Base-by-base conservation (phyloP, 495 filamentous ascomycete species). In the Lasiosphaeriaceae sp. region DNA sequence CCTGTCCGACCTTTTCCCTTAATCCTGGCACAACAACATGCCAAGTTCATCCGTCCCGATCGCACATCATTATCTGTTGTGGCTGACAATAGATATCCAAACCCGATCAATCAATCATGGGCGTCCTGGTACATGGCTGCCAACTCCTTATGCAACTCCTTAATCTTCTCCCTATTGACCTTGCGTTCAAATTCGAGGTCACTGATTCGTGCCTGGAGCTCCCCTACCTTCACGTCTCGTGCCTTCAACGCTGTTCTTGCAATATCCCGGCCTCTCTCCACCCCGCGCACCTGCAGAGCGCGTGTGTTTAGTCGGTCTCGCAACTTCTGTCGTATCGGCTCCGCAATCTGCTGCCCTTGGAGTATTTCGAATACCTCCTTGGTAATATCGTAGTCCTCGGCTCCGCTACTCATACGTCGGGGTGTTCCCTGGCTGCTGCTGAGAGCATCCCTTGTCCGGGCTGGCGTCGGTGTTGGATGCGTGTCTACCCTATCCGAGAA, bases 211-310 rank as follows among this genome's bases (percentile, higher is more conserved):
- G 63, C 63, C 66, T 74, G 63, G 47, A 88, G 60, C 58, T 78
- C 78, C 11, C 71, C 70, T 26, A 86, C 83, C 55, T 81, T 77
- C 2, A 73, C 72, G 45, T 91, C 84, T 45, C 86, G 85, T 22
- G 75, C 77, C 64, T 82, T 84, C n/a, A 88, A 57, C 6, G 80
- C 78, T 1, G 77, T 69, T 23, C 90, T 68, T 1, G 81, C 73
- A 20, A 86, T 79, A 54, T 92, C 88, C 5, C 88, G 68, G 0
- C 84, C 86, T 3, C 76, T 76, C 24, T 77, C 73, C 19, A 89
- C 75, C 1, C 87, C 87, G 57, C 73, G 76, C 8, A 69, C 74
- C 39, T 74, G 77, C 50, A 83, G 65, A 11, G 83, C 81, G 58
- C 88, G 78, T 37, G 67, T 75, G 34, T 83, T 78, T 17, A 90